Percentiles rank a stretch among this genome's conserved stretches.
phyloP scores from a whole-genome alignment of 768 basidiomycete genomes.

The Pulveroboletus ravenelii region DNA sequence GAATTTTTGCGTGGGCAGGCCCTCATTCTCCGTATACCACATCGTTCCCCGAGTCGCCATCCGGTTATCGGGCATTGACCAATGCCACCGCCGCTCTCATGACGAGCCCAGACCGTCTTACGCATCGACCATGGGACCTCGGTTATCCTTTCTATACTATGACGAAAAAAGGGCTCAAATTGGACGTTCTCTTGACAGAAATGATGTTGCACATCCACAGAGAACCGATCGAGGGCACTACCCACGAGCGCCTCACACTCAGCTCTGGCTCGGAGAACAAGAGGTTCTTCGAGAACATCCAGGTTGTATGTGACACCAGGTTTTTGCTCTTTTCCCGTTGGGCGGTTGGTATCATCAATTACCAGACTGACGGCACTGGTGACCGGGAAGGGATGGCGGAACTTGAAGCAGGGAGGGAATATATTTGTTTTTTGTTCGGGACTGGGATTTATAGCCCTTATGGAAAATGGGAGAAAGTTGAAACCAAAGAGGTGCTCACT shows the following conservation, averaged over 20 bases:
- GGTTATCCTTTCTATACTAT: conserved; percentile 20
- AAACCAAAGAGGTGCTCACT: conserved; percentile 13
- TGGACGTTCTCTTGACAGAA: conserved; percentile 20
- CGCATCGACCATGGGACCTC: conserved; percentile 10
- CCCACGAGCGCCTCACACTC: conserved; percentile 12
- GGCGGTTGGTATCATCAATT: conserved; percentile 24
- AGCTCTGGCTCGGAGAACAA: conserved; percentile 10
- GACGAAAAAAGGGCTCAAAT: conserved; percentile 22
- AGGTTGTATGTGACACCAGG: conserved; percentile 12
- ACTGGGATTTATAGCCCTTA: conserved; percentile 19
- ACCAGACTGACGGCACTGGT: conserved; percentile 16
- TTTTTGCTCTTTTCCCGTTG: conserved; percentile 21
- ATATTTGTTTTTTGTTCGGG: conserved; percentile 20
- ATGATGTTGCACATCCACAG: conserved; percentile 19
- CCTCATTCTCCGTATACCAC: conserved; percentile 18
- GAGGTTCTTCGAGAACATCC: conserved; percentile 15
- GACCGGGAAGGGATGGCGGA: conserved; percentile 8
- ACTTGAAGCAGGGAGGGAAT: conserved; percentile 12
- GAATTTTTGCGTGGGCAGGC: conserved; percentile 20
- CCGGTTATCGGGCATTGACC: conserved; percentile 14
- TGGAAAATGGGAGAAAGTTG: conserved; percentile 20
- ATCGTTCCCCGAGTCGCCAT: conserved; percentile 17
- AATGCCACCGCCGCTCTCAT: background rate
- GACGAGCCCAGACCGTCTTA: background rate
- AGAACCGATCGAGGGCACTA: conserved; percentile 7